A percentile compares a stretch with the other conserved stretches of the same genome.
Evolutionary conservation across 1,284 basidiomycete species (phyloP).

Genomic region (Vanrija sp.): DNA sequence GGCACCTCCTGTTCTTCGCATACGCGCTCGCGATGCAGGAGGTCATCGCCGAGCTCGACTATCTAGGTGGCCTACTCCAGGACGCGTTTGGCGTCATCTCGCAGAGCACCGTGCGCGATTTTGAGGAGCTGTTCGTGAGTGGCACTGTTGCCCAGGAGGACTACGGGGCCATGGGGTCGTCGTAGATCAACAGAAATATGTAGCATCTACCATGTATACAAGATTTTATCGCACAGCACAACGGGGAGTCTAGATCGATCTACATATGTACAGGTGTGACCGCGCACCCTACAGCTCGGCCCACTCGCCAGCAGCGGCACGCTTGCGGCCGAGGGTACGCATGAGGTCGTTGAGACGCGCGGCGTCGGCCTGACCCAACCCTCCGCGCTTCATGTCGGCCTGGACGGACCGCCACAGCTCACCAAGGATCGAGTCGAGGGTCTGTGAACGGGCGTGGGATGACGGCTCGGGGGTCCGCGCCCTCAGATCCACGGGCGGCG

Average conservation of each 20-base stretch:
- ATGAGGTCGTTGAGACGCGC: conserved; percentile 25
- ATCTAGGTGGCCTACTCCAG: conserved; percentile 70
- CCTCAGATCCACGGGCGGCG: neutral
- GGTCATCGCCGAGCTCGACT: conserved; percentile 79
- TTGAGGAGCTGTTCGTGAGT: conserved; percentile 60
- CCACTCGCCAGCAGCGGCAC: conserved; percentile 12
- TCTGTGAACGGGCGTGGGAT: conserved; percentile 14
- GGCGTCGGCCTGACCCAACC: conserved; percentile 16
- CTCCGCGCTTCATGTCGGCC: conserved; percentile 18
- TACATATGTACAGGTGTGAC: neutral
- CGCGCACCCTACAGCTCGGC: conserved; percentile 13
- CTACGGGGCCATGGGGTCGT: too few relatives aligned
- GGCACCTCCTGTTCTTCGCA: conserved; percentile 86
- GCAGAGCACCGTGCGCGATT: conserved; percentile 63
- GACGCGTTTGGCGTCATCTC: conserved; percentile 76
- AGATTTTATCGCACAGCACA: too few relatives aligned
- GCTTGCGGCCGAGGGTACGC: conserved; percentile 10
- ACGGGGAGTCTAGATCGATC: too few relatives aligned
- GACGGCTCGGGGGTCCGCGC: neutral
- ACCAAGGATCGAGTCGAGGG: conserved; percentile 30
- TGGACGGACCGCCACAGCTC: conserved; percentile 36
- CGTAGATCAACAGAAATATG: too few relatives aligned
- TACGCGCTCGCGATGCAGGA: conserved; percentile 88
- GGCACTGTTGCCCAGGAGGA: neutral
- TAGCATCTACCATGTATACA: too few relatives aligned